Base-by-base conservation (phyloP, 139 green algal species). In the Chlamydomonas sp. region DNA sequence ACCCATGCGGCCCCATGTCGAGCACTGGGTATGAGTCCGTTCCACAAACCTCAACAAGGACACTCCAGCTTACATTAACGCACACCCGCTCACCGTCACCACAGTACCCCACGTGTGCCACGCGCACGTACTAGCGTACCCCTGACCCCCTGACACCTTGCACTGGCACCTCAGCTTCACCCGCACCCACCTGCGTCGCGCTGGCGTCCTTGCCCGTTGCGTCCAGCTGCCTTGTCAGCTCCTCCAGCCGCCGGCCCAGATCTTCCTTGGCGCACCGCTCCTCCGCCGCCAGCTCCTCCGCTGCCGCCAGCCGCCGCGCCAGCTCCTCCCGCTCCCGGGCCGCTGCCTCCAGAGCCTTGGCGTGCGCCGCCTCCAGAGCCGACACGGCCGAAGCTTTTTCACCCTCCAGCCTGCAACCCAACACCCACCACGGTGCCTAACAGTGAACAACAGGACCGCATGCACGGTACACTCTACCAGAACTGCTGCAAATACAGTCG, bases 181-280 rank as follows among this genome's bases (percentile, higher is more conserved):
- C 8, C 64, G 9, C 64, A 16, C 80, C 10, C 20, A 87, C 82
- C 82, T 73, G 72, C 1, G 82, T 63, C 0, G 61, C 71, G 61
- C 14, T 80, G n/a, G 82, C 82, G n/a, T 87, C 72, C 72, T 74
- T 72, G 62, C 72, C 83, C 8, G 72, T 62, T 1, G 2, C 62
- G 1, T 87, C 83, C 62, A 74, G 31, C 83, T 80, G 62, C 83
- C 18, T 1, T 73, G 8, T 57, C 72, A 80, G 72, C n/a, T 58
- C 83, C 73, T 72, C 83, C 61, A 80, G 62, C 83, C 80, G 62
- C 20, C 5, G 14, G 4, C 62, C 83, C 71, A 80, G 63, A 31
- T 14, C 83, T 61, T 87, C 83, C 83, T 75, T 74, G 61, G 62
- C 72, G 4, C 64, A 20, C 20, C 86, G 73, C 79, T 86, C 79